Base-by-base conservation (phyloP, 1,284 basidiomycete species). In the Cryptococcus maquisensis region DNA sequence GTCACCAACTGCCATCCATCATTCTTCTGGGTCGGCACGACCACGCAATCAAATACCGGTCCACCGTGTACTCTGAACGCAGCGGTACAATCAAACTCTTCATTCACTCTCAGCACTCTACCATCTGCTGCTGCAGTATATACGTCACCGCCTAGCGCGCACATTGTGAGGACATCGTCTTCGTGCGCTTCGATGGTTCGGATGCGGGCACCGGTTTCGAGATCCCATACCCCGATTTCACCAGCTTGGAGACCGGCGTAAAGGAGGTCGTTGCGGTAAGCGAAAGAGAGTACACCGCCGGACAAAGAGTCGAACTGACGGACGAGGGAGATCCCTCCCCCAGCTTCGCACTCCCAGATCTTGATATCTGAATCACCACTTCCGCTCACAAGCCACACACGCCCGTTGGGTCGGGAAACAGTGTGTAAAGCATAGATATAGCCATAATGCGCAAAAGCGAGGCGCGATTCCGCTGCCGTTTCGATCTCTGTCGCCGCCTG, bases 231-330 rank as follows among this genome's bases (percentile, higher is more conserved):
- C 61, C 88, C 88, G 63, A 98, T 89, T 61, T 88, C 86, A 1
- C 95, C 95, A 61, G 90, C 91, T 74, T 98, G 95, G 63, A 92
- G 87, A 0, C 92, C 95, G 0, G 90, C 93, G 65, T 88, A 96
- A 16, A 97, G 81, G 0, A 90, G 90, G 37, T 87, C 88, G 36
- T 86, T 85, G 41, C 83, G 81, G 0, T 83, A 83, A 1, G 84
- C 84, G 16, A 98, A 80, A 0, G 90, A 84, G n/a, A 95, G 80
- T 2, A 96, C 85, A 0, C 78, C 81, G 13, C 79, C 80, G 9
- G 64, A 52, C 0, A 75, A 54, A 5, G 54, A 64, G 20, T 70
- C 43, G 50, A 72, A 71, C 20, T 62, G 49, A 13, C 59, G 51
- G 10, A 72, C 42, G 5, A 67, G 59, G 9, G 45, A 53, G 3